A percentile compares a stretch with the other conserved stretches of the same genome.
Conservation (phyloP, 2,329 filamentous ascomycete species). For the Lojkania enalia region DNA sequence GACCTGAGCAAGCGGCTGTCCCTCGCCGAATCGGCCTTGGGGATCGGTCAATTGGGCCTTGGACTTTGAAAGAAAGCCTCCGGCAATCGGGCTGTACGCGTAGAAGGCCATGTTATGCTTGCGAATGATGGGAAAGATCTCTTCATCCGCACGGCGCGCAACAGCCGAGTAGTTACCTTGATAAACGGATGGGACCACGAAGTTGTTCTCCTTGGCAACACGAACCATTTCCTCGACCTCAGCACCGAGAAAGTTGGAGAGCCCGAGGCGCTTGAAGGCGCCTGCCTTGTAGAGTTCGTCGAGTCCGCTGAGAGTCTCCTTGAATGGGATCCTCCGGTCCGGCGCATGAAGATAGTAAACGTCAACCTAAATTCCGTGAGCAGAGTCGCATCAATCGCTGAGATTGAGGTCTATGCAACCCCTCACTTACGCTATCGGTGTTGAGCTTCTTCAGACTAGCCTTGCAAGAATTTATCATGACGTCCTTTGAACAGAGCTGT, state of each 20-base stretch:
- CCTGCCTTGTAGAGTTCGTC: conserved; percentile 13
- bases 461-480: conserved; percentile 4
- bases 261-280: conserved; percentile 14
- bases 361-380: conserved; percentile 11
- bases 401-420: no score
- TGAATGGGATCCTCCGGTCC: conserved; percentile 2
- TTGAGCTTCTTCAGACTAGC: conserved; percentile 4
- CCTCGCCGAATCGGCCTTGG: conserved; percentile 9
- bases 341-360: conserved; percentile 12
- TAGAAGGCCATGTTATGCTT: conserved; percentile 44
- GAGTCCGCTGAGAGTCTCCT: conserved; percentile 9
- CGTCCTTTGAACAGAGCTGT: conserved; percentile 1
- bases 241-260: conserved; percentile 8
- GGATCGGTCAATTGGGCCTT: conserved; percentile 33
- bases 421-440: conserved; percentile 1
- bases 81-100: conserved; percentile 33
- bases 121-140: conserved; percentile 47
- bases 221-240: conserved; percentile 10
- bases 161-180: conserved; percentile 46
- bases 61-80: conserved; percentile 21
- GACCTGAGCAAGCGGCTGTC: conserved; percentile 21
- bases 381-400: neutral
- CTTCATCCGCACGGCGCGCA: conserved; percentile 37
- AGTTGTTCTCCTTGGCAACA: conserved; percentile 7
- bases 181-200: conserved; percentile 43